phyloP scores from a whole-genome alignment of 2,329 filamentous ascomycete genomes.

The Calycina marina region DNA sequence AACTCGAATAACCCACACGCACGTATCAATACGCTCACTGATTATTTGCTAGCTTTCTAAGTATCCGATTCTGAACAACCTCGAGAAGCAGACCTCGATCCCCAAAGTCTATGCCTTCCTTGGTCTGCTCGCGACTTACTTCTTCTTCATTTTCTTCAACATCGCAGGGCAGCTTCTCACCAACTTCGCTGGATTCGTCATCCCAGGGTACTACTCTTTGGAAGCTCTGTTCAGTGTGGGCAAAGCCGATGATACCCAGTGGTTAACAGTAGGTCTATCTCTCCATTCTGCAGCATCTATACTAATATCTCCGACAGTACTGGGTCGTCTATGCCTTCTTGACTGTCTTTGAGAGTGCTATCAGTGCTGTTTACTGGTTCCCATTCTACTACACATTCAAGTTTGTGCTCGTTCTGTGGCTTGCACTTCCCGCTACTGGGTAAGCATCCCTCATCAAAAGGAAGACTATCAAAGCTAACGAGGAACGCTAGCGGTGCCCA shows the following conservation, averaged over 20 bases:
- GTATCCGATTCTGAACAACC: slow-evolving; percentile 69
- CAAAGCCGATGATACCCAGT: slow-evolving; percentile 72
- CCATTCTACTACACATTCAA: slow-evolving; percentile 99
- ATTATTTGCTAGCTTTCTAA: slow-evolving; percentile 52
- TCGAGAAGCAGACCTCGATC: slow-evolving; percentile 70
- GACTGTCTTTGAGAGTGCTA: slow-evolving; percentile 68
- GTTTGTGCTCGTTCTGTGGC: slow-evolving; percentile 94
- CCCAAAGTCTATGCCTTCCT: slow-evolving; percentile 78
- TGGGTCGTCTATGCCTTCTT: slow-evolving; percentile 79
- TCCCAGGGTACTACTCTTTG: slow-evolving; percentile 76
- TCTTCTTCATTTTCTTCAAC: slow-evolving; percentile 88
- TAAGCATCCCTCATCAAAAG: slow-evolving; percentile 34
- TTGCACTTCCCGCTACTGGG: slow-evolving; percentile 87
- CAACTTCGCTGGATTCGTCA: slow-evolving; percentile 71
- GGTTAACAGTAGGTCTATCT: slow-evolving; percentile 46
- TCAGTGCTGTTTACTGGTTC: slow-evolving; percentile 86
- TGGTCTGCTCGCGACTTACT: slow-evolving; percentile 64
- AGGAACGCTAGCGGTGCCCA: slow-evolving; percentile 97
- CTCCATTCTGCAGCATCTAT: slow-evolving; percentile 4
- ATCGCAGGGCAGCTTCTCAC: slow-evolving; percentile 77
- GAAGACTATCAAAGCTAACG: slow-evolving; percentile 13
- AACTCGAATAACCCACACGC: too few species aligned
- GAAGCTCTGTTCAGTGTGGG: slow-evolving; percentile 56
- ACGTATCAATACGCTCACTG: too few species aligned
- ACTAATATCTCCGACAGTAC: slow-evolving; percentile 38